Conservation (phyloP, 2,329 filamentous ascomycete genomes). For the Diaporthe australafricana region DNA sequence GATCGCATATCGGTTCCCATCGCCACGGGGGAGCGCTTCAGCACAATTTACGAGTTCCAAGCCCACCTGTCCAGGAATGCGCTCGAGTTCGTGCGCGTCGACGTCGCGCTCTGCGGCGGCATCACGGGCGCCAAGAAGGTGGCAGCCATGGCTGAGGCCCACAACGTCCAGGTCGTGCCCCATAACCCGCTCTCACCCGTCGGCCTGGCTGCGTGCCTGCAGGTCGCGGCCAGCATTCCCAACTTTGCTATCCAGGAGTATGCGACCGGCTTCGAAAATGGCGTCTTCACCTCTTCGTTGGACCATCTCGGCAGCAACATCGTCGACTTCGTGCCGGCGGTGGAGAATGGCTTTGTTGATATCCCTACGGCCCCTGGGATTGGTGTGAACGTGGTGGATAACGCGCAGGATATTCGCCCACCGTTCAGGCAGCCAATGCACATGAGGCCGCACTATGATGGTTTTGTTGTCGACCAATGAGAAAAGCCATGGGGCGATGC, state of each 20-base stretch:
- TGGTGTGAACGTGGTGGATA: background rate
- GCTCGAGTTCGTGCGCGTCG: background rate
- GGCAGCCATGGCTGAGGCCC: background rate
- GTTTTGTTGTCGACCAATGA: slow-evolving; percentile 5
- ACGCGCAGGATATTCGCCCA: background rate
- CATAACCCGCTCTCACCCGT: slow-evolving; percentile 10
- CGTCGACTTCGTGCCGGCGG: background rate
- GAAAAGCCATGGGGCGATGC: background rate
- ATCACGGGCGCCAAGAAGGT: slow-evolving; percentile 3
- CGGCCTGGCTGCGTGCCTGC: background rate
- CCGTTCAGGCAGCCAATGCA: background rate
- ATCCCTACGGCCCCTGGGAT: background rate
- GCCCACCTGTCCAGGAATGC: background rate
- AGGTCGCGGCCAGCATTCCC: background rate
- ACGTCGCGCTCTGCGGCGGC: slow-evolving; percentile 1
- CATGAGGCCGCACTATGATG: slow-evolving; percentile 5
- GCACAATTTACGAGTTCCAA: slow-evolving; percentile 11
- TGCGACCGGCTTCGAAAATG: slow-evolving; percentile 1
- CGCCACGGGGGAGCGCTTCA: slow-evolving; percentile 7
- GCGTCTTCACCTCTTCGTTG: background rate
- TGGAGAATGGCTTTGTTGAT: slow-evolving; percentile 1
- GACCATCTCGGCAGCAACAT: background rate
- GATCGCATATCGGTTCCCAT: background rate
- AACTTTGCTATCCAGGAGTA: slow-evolving; percentile 8
- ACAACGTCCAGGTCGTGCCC: slow-evolving; percentile 7